Conservation (phyloP, 371 early-diverging fungal species). For the Conidiobolus incongruus region DNA sequence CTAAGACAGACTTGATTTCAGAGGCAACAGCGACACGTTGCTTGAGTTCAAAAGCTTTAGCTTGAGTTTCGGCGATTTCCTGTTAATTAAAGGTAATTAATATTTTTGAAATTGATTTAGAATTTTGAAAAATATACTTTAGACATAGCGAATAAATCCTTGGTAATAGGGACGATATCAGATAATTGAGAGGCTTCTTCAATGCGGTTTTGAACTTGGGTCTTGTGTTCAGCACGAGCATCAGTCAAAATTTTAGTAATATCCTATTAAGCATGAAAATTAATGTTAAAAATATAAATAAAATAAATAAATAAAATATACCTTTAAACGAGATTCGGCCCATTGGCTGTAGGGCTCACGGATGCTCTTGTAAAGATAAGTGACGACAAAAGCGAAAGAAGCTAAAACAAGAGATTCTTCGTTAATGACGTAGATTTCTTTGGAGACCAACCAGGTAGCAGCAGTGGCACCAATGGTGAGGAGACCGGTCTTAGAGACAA, state of each 20-base stretch:
- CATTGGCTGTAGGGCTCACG: constrained; percentile 74
- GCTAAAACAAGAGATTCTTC: constrained; percentile 61
- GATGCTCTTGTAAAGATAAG: constrained; percentile 42
- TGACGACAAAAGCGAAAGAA: constrained; percentile 47
- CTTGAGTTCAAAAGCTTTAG: constrained; percentile 82
- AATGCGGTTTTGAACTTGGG: constrained; percentile 68
- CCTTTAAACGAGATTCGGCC: constrained; percentile 57
- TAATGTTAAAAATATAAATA: not conserved
- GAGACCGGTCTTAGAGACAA: constrained; percentile 75
- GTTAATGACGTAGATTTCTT: constrained; percentile 96
- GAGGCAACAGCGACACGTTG: constrained; percentile 59
- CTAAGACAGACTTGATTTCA: constrained; percentile 75
- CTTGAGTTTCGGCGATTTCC: constrained; percentile 78
- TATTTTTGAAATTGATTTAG: too few relatives aligned
- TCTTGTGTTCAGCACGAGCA: constrained; percentile 83
- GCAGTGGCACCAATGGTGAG: constrained; percentile 63
- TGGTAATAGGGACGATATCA: constrained; percentile 81
- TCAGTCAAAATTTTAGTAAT: constrained; percentile 55
- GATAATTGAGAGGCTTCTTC: constrained; percentile 74
- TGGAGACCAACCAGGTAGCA: constrained; percentile 72
- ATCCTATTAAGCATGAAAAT: too few relatives aligned
- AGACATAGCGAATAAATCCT: too few relatives aligned
- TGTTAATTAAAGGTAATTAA: not conserved
- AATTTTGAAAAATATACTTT: too few relatives aligned
- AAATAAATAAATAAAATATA: constrained; percentile 11